These are phyloP conservation scores for Debaryomyces fabryi DNA, from an alignment of 1,139 yeast genomes.

Conservation along the genomic window DNA sequence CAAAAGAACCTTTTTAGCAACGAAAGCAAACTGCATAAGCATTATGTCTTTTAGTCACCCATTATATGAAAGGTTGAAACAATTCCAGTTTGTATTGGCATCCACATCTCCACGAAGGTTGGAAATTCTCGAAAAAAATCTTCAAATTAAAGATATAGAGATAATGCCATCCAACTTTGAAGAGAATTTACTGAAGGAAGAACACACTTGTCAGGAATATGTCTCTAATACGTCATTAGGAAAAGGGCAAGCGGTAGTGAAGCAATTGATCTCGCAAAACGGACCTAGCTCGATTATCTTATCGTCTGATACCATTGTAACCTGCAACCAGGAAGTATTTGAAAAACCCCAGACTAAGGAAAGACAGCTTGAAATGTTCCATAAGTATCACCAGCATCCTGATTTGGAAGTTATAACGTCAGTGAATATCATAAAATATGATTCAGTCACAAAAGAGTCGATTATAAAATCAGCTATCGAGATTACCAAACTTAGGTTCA, in stretches of 20 bases:
- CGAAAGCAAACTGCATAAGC: neutral
- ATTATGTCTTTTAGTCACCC: constrained; percentile 26
- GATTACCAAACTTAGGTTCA: constrained; percentile 32
- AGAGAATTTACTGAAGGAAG: constrained; percentile 67
- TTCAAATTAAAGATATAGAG: constrained; percentile 57
- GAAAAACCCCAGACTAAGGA: constrained; percentile 73
- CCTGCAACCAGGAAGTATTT: constrained; percentile 57
- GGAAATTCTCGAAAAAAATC: constrained; percentile 60
- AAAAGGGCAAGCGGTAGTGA: constrained; percentile 60
- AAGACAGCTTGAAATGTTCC: constrained; percentile 47
- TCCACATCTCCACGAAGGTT: constrained; percentile 82
- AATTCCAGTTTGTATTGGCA: constrained; percentile 61
- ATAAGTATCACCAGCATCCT: constrained; percentile 47
- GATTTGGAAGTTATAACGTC: constrained; percentile 68
- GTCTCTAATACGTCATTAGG: constrained; percentile 69
- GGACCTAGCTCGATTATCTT: constrained; percentile 40
- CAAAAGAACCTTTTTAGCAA: neutral
- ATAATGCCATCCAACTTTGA: constrained; percentile 64
- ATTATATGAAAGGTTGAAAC: constrained; percentile 27
- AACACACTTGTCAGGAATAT: constrained; percentile 57
- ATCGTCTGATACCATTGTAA: constrained; percentile 89
- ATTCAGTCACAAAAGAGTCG: constrained; percentile 22
- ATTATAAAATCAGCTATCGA: constrained; percentile 16
- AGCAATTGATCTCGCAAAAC: constrained; percentile 24
- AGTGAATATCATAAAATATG: constrained; percentile 53